Evolutionary conservation across 345 rosid genomes (phyloP).

Genomic region (Murraya koenigii): DNA sequence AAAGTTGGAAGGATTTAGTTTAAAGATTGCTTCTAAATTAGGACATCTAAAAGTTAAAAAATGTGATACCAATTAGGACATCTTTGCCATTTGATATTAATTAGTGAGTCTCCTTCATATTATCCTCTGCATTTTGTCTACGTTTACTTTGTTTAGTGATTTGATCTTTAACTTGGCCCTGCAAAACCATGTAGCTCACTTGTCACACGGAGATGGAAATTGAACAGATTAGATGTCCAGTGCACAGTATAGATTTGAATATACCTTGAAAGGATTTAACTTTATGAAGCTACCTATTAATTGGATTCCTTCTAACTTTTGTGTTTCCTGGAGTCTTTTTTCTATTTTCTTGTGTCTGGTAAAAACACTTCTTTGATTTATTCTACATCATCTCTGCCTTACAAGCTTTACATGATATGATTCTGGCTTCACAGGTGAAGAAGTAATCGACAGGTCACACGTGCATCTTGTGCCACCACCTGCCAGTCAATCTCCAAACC

Average conservation of each 20-base stretch:
- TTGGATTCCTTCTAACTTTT: not conserved
- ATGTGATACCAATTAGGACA: not conserved
- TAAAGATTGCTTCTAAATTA: not conserved
- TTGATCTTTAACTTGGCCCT: not conserved
- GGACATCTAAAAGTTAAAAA: not conserved
- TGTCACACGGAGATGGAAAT: not conserved
- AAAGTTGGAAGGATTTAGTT: not conserved
- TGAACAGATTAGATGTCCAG: not conserved
- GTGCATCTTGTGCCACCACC: constrained; percentile 19
- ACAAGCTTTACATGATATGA: not conserved
- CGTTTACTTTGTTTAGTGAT: not conserved
- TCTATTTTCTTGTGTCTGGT: no score
- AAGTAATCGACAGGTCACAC: constrained; percentile 11
- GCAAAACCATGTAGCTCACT: not conserved
- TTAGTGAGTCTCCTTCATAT: not conserved
- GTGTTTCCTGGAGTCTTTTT: no score
- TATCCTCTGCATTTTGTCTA: not conserved
- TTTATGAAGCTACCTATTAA: not conserved
- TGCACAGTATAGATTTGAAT: not conserved
- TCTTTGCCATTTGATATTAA: not conserved
- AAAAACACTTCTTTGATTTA: no score
- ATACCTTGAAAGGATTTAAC: not conserved
- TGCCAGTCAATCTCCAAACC: constrained; percentile 12
- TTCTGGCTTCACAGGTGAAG: constrained; percentile 28
- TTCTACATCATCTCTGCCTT: not conserved